Evolutionary conservation across 1,284 basidiomycete species (phyloP), one percentile per base, ranked within the genome.

Genomic region (Thecaphora thlaspeos): DNA sequence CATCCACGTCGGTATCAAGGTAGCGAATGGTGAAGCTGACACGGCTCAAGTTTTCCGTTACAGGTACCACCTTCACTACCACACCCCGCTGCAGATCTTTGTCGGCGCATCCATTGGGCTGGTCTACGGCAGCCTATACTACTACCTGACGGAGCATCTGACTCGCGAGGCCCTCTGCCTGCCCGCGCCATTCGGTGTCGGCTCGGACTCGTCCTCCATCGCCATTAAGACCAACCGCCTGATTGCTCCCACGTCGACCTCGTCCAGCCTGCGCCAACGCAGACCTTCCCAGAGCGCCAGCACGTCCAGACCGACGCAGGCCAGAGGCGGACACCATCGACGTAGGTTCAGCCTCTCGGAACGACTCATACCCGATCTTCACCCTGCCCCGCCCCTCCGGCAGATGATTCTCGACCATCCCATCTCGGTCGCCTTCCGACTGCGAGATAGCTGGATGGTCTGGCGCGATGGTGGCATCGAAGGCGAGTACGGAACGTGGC

Each of bases 391-490:
- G 1, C 55, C 67, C 8, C 40, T 81, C 1, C 84, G 87, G 42
- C 68, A 78, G 17, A 80, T 80, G 34, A 48, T 87, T 21, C 76
- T 91, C 21, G 72, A 75, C 2, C 85, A 87, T 66, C 83, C 85
- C 1, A 43, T 89, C 22, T 82, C 82, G 3, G 51, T 78, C 0
- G 90, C 87, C 84, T 78, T 89, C 30, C 83, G 86, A 34, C 79
- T 91, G 30, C 82, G 88, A 43, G 89, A 91, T 71, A 87, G 88
- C 8, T 91, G 89, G 89, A 82, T 82, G 3, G 81, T 90, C 1
- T 91, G 88, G 85, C 61, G 75, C 38, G 89, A 86, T 75, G 87
- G 86, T 22, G 87, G 87, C 9, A 81, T 82, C 21, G 87, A 87
- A 70, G 78, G 71, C 22, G 86, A 87, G 59, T 89, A 87, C 83